These are phyloP conservation scores for Mycena filopes DNA, from an alignment of 768 basidiomycete genomes.

Conservation along the genomic window DNA sequence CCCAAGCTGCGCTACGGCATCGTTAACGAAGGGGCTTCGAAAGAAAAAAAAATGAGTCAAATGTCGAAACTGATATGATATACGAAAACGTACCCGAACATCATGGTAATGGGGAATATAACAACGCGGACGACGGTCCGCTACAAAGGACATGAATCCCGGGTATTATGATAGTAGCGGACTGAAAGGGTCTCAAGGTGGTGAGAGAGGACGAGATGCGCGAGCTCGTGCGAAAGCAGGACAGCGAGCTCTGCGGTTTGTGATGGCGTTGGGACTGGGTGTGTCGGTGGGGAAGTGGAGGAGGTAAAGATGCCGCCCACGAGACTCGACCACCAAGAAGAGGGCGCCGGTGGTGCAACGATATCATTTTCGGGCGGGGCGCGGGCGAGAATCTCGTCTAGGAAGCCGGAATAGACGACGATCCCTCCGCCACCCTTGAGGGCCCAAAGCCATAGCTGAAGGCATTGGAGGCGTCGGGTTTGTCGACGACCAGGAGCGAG, in stretches of 20 bases:
- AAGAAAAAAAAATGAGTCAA: background rate
- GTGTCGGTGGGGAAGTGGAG: constrained; percentile 43
- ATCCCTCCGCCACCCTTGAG: constrained; percentile 91
- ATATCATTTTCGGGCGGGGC: constrained; percentile 42
- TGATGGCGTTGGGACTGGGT: constrained; percentile 73
- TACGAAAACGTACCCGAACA: constrained; percentile 55
- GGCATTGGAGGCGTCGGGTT: constrained; percentile 86
- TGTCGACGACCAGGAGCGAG: constrained; percentile 89
- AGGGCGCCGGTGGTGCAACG: constrained; percentile 33
- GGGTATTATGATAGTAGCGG: constrained; percentile 84
- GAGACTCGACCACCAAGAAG: constrained; percentile 58
- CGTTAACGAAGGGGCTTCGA: constrained; percentile 84
- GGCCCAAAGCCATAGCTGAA: constrained; percentile 97
- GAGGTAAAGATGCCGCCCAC: constrained; percentile 57
- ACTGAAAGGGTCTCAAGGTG: constrained; percentile 92
- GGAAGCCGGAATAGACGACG: constrained; percentile 93
- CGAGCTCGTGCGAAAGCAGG: constrained; percentile 92
- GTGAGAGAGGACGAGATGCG: constrained; percentile 90
- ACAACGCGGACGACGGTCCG: constrained; percentile 83
- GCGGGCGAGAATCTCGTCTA: constrained; percentile 83
- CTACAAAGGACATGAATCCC: constrained; percentile 78
- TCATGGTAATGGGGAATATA: constrained; percentile 89
- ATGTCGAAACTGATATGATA: background rate
- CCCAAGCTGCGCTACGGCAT: constrained; percentile 86
- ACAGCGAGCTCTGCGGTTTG: constrained; percentile 92